phyloP scores from a whole-genome alignment of 768 basidiomycete genomes.

The Solioccasus polychromus region DNA sequence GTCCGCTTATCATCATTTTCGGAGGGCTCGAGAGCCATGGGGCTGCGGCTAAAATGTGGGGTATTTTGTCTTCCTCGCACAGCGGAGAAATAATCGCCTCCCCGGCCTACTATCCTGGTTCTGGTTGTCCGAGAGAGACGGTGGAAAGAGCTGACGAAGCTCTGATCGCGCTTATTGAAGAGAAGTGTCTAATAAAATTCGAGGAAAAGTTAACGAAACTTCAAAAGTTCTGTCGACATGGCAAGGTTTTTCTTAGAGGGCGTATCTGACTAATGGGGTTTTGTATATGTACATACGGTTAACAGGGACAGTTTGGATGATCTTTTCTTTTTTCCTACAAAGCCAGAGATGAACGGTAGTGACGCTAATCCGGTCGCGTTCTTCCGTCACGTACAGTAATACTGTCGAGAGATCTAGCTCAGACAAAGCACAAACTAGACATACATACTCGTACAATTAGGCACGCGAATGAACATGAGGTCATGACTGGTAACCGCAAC shows the following conservation, averaged over 20 bases:
- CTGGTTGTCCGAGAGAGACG: slow-evolving; percentile 8
- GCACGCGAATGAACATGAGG: too few species aligned
- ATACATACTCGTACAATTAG: too few species aligned
- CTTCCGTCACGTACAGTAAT: too few species aligned
- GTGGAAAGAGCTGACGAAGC: slow-evolving; percentile 16
- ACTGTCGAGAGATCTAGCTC: too few species aligned
- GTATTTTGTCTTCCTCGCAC: slow-evolving; percentile 9
- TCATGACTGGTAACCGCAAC: too few species aligned
- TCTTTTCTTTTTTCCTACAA: not conserved
- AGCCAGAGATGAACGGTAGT: too few species aligned
- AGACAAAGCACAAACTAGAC: too few species aligned
- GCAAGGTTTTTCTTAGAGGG: slow-evolving; percentile 14
- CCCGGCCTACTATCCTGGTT: slow-evolving; percentile 21
- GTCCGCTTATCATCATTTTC: slow-evolving; percentile 23
- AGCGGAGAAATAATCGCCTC: slow-evolving; percentile 14
- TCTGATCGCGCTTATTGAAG: slow-evolving; percentile 17
- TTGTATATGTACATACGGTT: not conserved
- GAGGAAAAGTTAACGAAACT: slow-evolving; percentile 19
- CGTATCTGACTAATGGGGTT: slow-evolving; percentile 5
- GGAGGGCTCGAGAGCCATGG: slow-evolving; percentile 15
- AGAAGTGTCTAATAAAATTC: slow-evolving; percentile 18
- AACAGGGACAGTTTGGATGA: not conserved
- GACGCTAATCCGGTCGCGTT: too few species aligned
- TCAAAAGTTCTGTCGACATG: slow-evolving; percentile 18
- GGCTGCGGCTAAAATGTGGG: slow-evolving; percentile 16